Base-by-base conservation (phyloP, 345 rosid species). In the Citrus cavaleriei region DNA sequence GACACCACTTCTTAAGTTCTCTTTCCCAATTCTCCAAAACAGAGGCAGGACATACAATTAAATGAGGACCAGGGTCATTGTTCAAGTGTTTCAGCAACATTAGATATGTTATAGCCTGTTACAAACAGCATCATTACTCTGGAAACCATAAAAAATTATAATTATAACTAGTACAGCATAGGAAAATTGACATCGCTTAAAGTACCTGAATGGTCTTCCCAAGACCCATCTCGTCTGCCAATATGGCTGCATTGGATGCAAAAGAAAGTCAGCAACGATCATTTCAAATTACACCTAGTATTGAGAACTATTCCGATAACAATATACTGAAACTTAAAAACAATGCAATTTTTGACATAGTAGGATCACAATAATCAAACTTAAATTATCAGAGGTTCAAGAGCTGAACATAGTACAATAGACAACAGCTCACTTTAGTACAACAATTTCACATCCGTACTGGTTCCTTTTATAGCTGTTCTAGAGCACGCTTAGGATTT, bases 201-300 rank as follows among this genome's bases (percentile, higher is more conserved):
- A 34, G 49, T 79, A 96, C 99, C 99, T 96, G 98, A 83, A 96
- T 89, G 74, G 99, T 96, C 90, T 94, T 96, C 77, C 99, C 98
- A 57, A 96, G 97, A 83, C 99, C 98, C 99, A 92, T 96, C 90
- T 96, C 98, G 84, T 94, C 98, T 10, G 98, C 98, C 85, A 94
- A 86, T 88, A 94, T 91, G 82, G 99, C 99, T 94, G 91, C 91
- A 91, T 30, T 30, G 30, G 68, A 80, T 19, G 79, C 61, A 84
- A 82, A 86, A 49, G 37, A 65, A 65, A 72, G 79, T 72, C 78
- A 81, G 34, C 74, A 84, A 57, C 57, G 12, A 68, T 58, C 73
- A 70, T 66, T 57, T n/a, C 51, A 71, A 65, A 38, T 28, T 59
- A 65, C 22, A 65, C 2, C 40, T 46, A 70, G 30, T 6, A 81